Evolutionary conservation across 345 rosid genomes (phyloP), one percentile per base, ranked within the genome.

Genomic region (Turnera subulata): DNA sequence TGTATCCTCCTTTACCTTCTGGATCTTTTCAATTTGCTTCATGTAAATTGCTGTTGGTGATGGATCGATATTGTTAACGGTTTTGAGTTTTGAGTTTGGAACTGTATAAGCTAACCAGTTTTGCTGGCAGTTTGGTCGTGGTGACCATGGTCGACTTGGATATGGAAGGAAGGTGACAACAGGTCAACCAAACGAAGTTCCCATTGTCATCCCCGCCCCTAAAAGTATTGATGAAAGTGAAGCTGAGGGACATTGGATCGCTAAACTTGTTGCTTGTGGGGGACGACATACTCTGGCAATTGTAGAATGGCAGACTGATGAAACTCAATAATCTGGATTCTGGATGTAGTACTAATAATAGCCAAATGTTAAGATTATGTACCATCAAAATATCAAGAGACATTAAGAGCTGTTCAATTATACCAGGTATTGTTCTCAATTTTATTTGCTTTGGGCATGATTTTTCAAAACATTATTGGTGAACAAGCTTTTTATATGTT

Each of bases 61-160:
- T n/a, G n/a, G n/a, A n/a, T n/a, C n/a, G n/a, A n/a, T n/a, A n/a
- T n/a, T n/a, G n/a, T n/a, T n/a, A n/a, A n/a, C n/a, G n/a, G n/a
- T 14, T 21, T 29, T 29, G 35, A 8, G 4, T 3, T 29, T 3
- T 8, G 35, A 29, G 8, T 29, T 29, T 21, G 3, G 23, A 32
- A 11, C 44, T n/a, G n/a, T 44, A 25, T 26, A 21, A 58, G 47
- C 50, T 47, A 32, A 56, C 52, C 25, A 42, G 23, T 53, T 69
- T 55, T 68, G 55, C 40, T 55, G 66, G 65, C 76, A 93, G 99
- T 90, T 94, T 61, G 99, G 99, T 24, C 77, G 97, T 50, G 99
- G 99, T 18, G 99, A 94, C 72, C 99, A 94, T 10, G 97, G 99
- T 22, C 80, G 99, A 8, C 92, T 90, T 7, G 99, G 97, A 26